These are phyloP conservation scores for Nicotiana noctiflora DNA, from an alignment of 257 asterid species.

Conservation along the genomic window DNA sequence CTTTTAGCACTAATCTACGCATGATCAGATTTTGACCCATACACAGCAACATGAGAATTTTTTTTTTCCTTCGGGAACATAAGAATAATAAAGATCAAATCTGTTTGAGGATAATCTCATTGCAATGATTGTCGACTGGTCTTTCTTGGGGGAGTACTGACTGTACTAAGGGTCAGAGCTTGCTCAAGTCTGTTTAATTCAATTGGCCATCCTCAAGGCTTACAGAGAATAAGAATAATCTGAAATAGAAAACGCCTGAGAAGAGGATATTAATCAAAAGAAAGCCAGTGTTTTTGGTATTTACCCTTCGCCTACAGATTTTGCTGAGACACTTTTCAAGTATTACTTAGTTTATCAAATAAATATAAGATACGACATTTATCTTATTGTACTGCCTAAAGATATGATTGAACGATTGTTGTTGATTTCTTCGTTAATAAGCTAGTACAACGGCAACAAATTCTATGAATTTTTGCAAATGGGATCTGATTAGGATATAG, in stretches of 20 bases:
- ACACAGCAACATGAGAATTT: too few relatives aligned
- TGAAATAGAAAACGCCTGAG: neutral
- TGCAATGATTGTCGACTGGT: neutral
- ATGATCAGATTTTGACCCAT: too few relatives aligned
- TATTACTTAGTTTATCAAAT: neutral
- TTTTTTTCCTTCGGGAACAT: neutral
- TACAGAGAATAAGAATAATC: constrained; percentile 5
- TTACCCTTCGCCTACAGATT: neutral
- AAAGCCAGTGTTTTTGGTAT: constrained; percentile 5
- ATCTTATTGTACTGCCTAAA: neutral
- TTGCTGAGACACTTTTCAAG: neutral
- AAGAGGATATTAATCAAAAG: neutral
- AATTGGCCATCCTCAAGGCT: constrained; percentile 17
- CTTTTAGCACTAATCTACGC: too few relatives aligned
- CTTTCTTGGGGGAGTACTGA: neutral
- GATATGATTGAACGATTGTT: neutral
- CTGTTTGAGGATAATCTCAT: neutral
- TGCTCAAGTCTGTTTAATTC: constrained; percentile 1
- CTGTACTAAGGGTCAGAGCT: neutral
- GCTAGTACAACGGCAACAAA: too few relatives aligned
- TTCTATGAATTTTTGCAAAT: too few relatives aligned
- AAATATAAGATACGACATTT: neutral
- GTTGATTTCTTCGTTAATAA: neutral
- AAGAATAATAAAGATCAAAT: neutral
- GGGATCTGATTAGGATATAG: too few relatives aligned